Conservation (phyloP, 306 rosid genomes). For the Geum urbanum region DNA sequence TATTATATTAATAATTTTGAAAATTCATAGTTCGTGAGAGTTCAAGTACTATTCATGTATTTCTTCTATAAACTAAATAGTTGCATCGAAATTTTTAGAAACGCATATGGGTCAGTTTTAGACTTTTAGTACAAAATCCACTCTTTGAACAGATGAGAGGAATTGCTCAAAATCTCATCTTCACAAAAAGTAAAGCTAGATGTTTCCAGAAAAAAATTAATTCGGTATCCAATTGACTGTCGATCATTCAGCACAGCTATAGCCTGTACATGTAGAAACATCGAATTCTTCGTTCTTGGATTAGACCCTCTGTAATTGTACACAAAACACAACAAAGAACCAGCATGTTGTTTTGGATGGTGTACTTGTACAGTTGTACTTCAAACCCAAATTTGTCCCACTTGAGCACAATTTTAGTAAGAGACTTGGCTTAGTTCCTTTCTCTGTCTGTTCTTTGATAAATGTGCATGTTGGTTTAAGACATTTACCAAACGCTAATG, state of each 20-base stretch:
- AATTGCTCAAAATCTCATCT: too few relatives aligned
- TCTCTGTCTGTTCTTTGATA: neutral
- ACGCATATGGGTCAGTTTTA: too few relatives aligned
- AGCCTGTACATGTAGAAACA: neutral
- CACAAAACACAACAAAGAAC: neutral
- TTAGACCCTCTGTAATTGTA: neutral
- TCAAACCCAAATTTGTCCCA: neutral
- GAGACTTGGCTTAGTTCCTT: neutral
- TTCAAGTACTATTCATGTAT: too few relatives aligned
- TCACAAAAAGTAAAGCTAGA: too few relatives aligned
- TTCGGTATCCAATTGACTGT: neutral
- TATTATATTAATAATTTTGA: too few relatives aligned
- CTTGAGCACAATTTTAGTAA: neutral
- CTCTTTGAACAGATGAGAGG: too few relatives aligned
- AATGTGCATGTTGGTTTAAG: neutral
- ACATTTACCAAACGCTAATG: neutral
- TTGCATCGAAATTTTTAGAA: too few relatives aligned
- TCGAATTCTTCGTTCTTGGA: constrained; percentile 5
- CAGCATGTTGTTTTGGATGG: neutral
- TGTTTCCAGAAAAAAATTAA: too few relatives aligned
- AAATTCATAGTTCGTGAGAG: too few relatives aligned
- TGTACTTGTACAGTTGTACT: neutral
- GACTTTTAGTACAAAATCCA: too few relatives aligned
- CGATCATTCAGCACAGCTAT: neutral
- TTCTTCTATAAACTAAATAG: too few relatives aligned